Percentiles rank a stretch among this genome's conserved stretches.
Evolutionary conservation across 202 grass and related monocot species (phyloP).

Genomic region (Bolboschoenoplectus hybrid): DNA sequence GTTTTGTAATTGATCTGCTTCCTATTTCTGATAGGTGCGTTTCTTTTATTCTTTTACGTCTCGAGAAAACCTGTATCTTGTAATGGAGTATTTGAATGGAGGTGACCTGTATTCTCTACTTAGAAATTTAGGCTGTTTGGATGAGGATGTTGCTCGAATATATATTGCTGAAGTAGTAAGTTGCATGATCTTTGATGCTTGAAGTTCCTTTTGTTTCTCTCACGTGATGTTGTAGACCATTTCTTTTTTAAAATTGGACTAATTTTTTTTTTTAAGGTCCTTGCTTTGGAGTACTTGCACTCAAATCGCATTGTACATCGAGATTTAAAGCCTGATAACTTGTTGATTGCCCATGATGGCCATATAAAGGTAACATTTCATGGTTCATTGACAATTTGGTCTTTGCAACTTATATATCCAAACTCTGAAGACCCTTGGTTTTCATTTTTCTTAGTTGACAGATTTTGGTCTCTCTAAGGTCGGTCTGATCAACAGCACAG

Average conservation of each 20-base stretch:
- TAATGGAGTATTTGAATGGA: slow-evolving; percentile 99
- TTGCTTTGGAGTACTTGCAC: slow-evolving; percentile 99
- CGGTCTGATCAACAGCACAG: slow-evolving; percentile 98
- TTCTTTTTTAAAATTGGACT: slow-evolving; percentile 36
- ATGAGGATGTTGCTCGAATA: slow-evolving; percentile 94
- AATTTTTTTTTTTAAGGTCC: slow-evolving; percentile 59
- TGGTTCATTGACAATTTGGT: slow-evolving; percentile 39
- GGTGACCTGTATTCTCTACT: slow-evolving; percentile 95
- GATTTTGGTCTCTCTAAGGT: slow-evolving; percentile 99
- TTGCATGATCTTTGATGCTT: slow-evolving; percentile 39
- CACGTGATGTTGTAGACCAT: not conserved
- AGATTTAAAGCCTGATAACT: slow-evolving; percentile 98
- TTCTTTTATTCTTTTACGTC: slow-evolving; percentile 99
- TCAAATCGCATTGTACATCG: slow-evolving; percentile 96
- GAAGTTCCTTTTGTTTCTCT: slow-evolving; percentile 30
- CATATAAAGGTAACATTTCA: slow-evolving; percentile 84
- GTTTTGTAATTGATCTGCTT: slow-evolving; percentile 39
- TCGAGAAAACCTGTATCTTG: slow-evolving; percentile 96
- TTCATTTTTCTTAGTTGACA: slow-evolving; percentile 80
- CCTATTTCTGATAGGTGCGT: slow-evolving; percentile 71
- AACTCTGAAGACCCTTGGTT: slow-evolving; percentile 41
- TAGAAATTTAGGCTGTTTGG: slow-evolving; percentile 97
- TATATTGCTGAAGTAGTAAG: slow-evolving; percentile 99
- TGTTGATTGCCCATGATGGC: slow-evolving; percentile 99
- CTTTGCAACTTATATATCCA: slow-evolving; percentile 38